phyloP scores from a whole-genome alignment of 192 early-diverging fungal genomes.

The Obelidium mucronatum region DNA sequence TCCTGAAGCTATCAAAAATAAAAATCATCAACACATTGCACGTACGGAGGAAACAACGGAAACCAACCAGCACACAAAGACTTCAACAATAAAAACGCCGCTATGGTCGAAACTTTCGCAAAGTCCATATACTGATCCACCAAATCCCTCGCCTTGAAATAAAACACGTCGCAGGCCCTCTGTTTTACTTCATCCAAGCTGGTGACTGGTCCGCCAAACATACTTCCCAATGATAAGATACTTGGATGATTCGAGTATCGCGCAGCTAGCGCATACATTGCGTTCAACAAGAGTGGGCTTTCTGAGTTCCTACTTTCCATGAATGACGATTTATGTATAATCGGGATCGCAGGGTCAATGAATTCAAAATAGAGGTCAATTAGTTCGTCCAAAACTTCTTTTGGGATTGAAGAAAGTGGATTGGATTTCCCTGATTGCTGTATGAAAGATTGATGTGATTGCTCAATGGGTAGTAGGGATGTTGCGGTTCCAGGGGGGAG shows the following conservation, averaged over 20 bases:
- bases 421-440: too few relatives aligned
- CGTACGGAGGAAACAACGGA: too few relatives aligned
- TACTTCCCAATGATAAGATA: constrained; percentile 15
- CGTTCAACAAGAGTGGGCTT: constrained; percentile 46
- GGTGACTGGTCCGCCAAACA: neutral
- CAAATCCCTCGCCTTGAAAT: constrained; percentile 48
- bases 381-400: constrained; percentile 48
- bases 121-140: constrained; percentile 55
- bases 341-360: constrained; percentile 41
- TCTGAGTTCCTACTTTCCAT: constrained; percentile 20
- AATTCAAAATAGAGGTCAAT: constrained; percentile 48
- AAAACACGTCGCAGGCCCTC: constrained; percentile 45
- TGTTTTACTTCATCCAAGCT: constrained; percentile 8
- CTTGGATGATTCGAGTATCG: constrained; percentile 47
- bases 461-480: too few relatives aligned
- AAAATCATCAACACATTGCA: too few relatives aligned
- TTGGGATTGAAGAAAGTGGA: constrained; percentile 30
- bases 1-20: constrained; percentile 33
- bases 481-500: too few relatives aligned
- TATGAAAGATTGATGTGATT: too few relatives aligned
- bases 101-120: constrained; percentile 40
- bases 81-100: constrained; percentile 45
- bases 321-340: constrained; percentile 46
- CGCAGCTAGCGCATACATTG: constrained; percentile 55
- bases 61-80: constrained; percentile 52